Base-by-base conservation (phyloP, 192 early-diverging fungal species). In the Chytriomyces sp. region DNA sequence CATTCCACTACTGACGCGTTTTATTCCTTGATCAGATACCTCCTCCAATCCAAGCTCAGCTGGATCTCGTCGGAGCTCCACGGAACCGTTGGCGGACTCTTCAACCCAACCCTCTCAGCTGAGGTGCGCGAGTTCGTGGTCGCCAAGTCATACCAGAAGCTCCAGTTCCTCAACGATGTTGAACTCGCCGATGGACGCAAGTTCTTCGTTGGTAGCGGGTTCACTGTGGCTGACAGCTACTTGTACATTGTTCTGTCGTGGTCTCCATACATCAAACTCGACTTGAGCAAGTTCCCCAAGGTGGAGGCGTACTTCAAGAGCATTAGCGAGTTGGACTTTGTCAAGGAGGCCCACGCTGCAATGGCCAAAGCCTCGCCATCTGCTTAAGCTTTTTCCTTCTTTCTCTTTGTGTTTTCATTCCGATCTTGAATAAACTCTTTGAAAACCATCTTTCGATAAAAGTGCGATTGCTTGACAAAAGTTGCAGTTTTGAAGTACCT, bases 191-290 rank as follows among this genome's bases (percentile, higher is more conserved):
- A 76, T 74, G 75, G 72, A 18, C 44, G 49, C n/a, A 82, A 82
- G 53, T 82, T 43, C 50, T 70, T 79, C 50, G 80, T 82, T 43
- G 80, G 80, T 0, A 59, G 82, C 60, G 26, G 7, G 5, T 82
- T 82, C 59, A 82, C 80, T 9, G 66, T 79, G 44, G 80, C 61
- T 26, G 80, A 82, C 45, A n/a, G 80, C 24, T 82, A 82, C 70
- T 7, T 50, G 24, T 72, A 74, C 62, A 82, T 81, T 77, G 47
- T 82, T 50, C 48, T 82, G 8, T 50, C 43, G 26, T 75, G 69
- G 47, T 16, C 53, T 8, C 64, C 23, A 53, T 82, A 76, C 64
- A 44, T 82, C 26, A 48, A 46, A 2, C 8, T 82, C 18, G 73
- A 82, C 67, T 49, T 82, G 44, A 48, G 61, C 43, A 20, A 61